Percentiles rank a stretch among this genome's conserved stretches.
phyloP scores from a whole-genome alignment of 768 basidiomycete species.

The Trametes cingulata region DNA sequence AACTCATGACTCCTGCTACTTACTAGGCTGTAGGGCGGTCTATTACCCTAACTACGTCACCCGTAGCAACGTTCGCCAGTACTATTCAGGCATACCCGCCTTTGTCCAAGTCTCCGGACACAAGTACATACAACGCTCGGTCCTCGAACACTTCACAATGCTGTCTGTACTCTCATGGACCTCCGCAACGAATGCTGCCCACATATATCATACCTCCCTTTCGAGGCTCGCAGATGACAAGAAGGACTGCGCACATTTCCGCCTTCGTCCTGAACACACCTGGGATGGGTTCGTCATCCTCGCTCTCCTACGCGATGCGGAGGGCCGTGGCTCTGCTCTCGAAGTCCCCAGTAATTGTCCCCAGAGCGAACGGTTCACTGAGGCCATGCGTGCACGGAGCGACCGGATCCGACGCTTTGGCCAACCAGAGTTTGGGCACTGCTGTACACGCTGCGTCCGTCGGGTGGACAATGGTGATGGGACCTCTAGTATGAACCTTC shows the following conservation, averaged over 20 bases:
- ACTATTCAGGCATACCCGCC: neutral
- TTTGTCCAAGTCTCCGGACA: neutral
- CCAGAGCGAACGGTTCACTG: slow-evolving; percentile 28
- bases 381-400: slow-evolving; percentile 30
- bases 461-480: slow-evolving; percentile 19
- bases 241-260: neutral
- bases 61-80: neutral
- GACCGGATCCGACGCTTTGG: slow-evolving; percentile 25
- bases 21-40: too few relatives aligned
- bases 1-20: too few relatives aligned
- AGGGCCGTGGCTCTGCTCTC: slow-evolving; percentile 9
- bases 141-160: neutral
- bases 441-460: slow-evolving; percentile 32
- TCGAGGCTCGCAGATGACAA: neutral
- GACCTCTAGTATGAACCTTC: slow-evolving; percentile 1
- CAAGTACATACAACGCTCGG: neutral
- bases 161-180: slow-evolving; percentile 12
- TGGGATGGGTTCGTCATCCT: slow-evolving; percentile 31
- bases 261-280: slow-evolving; percentile 13
- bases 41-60: neutral
- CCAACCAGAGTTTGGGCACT: slow-evolving; percentile 32
- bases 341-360: slow-evolving; percentile 27
- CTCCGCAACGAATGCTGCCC: slow-evolving; percentile 9
- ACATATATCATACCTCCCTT: slow-evolving; percentile 3
- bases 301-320: slow-evolving; percentile 28